phyloP scores from a whole-genome alignment of 2,329 filamentous ascomycete species.

The Fusarium tuaranense region DNA sequence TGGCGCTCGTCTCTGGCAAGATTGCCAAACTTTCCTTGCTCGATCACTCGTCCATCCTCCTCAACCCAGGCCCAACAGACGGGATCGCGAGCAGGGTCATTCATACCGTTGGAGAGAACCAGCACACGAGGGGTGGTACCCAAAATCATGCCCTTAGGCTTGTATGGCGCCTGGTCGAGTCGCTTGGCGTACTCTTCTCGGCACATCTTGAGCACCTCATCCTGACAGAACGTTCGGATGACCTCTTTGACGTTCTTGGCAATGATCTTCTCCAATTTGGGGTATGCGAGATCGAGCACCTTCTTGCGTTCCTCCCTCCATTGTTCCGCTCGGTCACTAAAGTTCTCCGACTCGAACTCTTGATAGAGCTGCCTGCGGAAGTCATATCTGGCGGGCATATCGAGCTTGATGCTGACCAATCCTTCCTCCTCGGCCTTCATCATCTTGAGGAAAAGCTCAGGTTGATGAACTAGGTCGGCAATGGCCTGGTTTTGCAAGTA shows the following conservation, averaged over 20 bases:
- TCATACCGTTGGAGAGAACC: conserved; percentile 86
- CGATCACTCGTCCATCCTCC: conserved; percentile 88
- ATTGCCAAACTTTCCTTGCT: conserved; percentile 89
- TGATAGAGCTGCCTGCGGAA: conserved; percentile 82
- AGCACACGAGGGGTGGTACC: conserved; percentile 91
- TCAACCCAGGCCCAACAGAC: conserved; percentile 94
- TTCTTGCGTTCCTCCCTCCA: conserved; percentile 93
- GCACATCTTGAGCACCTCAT: conserved; percentile 87
- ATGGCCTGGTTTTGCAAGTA: conserved; percentile 93
- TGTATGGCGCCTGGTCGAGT: conserved; percentile 95
- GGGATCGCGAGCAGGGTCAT: conserved; percentile 78
- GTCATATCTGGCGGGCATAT: conserved; percentile 78
- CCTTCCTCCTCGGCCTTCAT: conserved; percentile 96
- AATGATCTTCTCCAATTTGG: conserved; percentile 85
- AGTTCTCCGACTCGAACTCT: conserved; percentile 94
- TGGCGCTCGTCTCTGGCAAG: conserved; percentile 77
- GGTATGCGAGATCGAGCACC: conserved; percentile 83
- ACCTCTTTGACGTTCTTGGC: conserved; percentile 95
- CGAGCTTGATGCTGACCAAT: conserved; percentile 85
- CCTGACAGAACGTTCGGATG: conserved; percentile 92
- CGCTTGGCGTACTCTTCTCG: conserved; percentile 90
- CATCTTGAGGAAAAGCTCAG: conserved; percentile 96
- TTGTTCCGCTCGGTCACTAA: conserved; percentile 91
- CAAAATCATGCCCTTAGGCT: conserved; percentile 90
- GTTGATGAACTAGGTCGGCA: conserved; percentile 81